These are phyloP conservation scores for Gymnopilus junonius DNA, from an alignment of 768 basidiomycete species.

Conservation along the genomic window DNA sequence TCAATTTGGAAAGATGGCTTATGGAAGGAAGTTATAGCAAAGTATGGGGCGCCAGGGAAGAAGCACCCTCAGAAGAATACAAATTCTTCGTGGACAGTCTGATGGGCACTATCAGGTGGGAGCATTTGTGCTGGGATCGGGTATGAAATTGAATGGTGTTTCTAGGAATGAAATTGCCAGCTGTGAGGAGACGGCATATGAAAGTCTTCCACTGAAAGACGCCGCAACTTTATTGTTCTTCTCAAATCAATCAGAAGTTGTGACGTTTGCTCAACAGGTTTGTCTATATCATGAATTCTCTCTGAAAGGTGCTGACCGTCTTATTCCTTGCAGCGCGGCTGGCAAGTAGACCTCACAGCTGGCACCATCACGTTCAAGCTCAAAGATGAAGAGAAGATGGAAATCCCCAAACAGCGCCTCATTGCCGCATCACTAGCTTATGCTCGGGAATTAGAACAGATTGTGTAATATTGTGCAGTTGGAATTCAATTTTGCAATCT, in stretches of 20 bases:
- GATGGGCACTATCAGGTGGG: slow-evolving; percentile 91
- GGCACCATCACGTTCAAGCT: slow-evolving; percentile 77
- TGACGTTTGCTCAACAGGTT: slow-evolving; percentile 83
- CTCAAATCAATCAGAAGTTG: slow-evolving; percentile 75
- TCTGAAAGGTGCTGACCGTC: slow-evolving; percentile 8
- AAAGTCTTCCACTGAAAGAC: slow-evolving; percentile 87
- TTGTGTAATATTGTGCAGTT: slow-evolving; percentile 63
- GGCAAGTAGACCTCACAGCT: slow-evolving; percentile 78
- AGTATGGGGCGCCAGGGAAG: slow-evolving; percentile 94
- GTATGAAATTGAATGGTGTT: not conserved
- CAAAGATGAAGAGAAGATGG: slow-evolving; percentile 80
- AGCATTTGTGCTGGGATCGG: not conserved
- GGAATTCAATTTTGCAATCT: not conserved
- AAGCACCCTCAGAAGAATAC: slow-evolving; percentile 93
- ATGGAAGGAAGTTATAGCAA: slow-evolving; percentile 99
- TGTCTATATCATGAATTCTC: not conserved
- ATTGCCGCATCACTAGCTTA: slow-evolving; percentile 79
- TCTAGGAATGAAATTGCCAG: slow-evolving; percentile 94
- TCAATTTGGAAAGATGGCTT: slow-evolving; percentile 93
- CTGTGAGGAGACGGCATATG: slow-evolving; percentile 94
- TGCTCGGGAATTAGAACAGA: slow-evolving; percentile 89
- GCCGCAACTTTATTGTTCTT: slow-evolving; percentile 94
- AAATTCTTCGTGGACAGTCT: slow-evolving; percentile 92
- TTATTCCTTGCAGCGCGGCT: slow-evolving; percentile 62
- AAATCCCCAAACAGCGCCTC: slow-evolving; percentile 85